Percentiles rank a stretch among this genome's conserved stretches.
phyloP scores from a whole-genome alignment of 768 basidiomycete species.

The Leccinellum albellum region DNA sequence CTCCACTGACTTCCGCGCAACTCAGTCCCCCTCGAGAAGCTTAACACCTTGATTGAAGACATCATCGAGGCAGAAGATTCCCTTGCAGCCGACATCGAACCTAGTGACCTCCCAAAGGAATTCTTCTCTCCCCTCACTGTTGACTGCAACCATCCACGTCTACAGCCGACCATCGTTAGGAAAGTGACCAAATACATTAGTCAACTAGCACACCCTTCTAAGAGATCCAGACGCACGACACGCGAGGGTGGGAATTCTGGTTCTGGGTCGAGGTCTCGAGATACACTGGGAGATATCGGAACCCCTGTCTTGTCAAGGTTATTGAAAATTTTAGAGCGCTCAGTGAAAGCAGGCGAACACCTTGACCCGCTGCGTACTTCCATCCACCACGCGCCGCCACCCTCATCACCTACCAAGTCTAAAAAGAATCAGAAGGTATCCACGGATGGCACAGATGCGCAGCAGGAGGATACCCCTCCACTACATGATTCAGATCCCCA shows the following conservation, averaged over 20 bases:
- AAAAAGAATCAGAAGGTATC: constrained; percentile 46
- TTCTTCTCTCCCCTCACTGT: constrained; percentile 62
- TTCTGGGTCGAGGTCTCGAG: constrained; percentile 44
- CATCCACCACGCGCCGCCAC: constrained; percentile 13
- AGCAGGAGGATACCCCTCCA: not conserved
- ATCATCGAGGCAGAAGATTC: constrained; percentile 80
- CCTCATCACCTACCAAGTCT: constrained; percentile 38
- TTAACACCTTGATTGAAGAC: constrained; percentile 74
- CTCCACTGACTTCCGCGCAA: not conserved
- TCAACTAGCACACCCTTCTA: constrained; percentile 63
- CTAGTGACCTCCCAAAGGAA: constrained; percentile 50
- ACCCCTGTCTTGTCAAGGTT: constrained; percentile 56
- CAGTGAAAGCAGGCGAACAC: constrained; percentile 71
- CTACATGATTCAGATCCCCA: constrained; percentile 12
- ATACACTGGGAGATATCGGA: constrained; percentile 67
- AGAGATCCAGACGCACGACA: constrained; percentile 54
- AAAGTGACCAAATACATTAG: constrained; percentile 70
- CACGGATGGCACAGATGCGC: constrained; percentile 2
- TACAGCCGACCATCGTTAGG: constrained; percentile 54
- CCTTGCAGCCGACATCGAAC: constrained; percentile 52
- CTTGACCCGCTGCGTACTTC: constrained; percentile 61
- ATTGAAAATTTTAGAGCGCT: constrained; percentile 76
- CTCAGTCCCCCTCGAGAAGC: constrained; percentile 68
- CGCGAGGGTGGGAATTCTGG: constrained; percentile 30
- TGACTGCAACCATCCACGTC: constrained; percentile 57